These are phyloP conservation scores for Aspergillus amoenus DNA, from an alignment of 2,329 filamentous ascomycete species.

Conservation along the genomic window DNA sequence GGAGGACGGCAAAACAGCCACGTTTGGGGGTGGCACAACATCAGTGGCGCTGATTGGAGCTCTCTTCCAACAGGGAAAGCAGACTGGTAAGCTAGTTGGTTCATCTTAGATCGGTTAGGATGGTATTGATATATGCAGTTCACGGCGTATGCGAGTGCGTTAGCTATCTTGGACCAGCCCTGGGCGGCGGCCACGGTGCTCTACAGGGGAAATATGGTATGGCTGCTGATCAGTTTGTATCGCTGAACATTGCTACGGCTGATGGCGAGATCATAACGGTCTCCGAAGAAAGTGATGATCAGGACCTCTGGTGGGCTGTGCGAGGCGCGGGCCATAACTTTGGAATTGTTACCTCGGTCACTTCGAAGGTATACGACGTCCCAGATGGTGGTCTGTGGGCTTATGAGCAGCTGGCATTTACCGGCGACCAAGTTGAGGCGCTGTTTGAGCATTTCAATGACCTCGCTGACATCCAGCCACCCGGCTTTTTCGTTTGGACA, in stretches of 20 bases:
- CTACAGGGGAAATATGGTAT: conserved; percentile 56
- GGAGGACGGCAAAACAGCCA: conserved; percentile 46
- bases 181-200: conserved; percentile 59
- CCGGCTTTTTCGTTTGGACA: conserved; percentile 10
- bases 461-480: conserved; percentile 8
- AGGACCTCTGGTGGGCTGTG: conserved; percentile 56
- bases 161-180: conserved; percentile 48
- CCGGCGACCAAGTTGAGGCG: conserved; percentile 5
- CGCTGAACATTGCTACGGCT: conserved; percentile 53
- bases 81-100: conserved; percentile 35
- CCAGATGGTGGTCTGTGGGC: conserved; percentile 9
- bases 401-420: conserved; percentile 8
- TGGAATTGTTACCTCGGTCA: conserved; percentile 52
- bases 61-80: conserved; percentile 53
- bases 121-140: conserved; percentile 19
- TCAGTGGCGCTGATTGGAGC: conserved; percentile 48
- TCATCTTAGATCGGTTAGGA: neutral
- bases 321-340: conserved; percentile 58
- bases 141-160: conserved; percentile 56
- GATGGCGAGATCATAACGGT: conserved; percentile 36
- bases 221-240: conserved; percentile 54
- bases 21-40: conserved; percentile 49
- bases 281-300: neutral
- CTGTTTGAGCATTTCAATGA: conserved; percentile 12
- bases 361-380: conserved; percentile 46